Evolutionary conservation across 2,329 filamentous ascomycete species (phyloP).

Genomic region (Fusarium heterosporum): DNA sequence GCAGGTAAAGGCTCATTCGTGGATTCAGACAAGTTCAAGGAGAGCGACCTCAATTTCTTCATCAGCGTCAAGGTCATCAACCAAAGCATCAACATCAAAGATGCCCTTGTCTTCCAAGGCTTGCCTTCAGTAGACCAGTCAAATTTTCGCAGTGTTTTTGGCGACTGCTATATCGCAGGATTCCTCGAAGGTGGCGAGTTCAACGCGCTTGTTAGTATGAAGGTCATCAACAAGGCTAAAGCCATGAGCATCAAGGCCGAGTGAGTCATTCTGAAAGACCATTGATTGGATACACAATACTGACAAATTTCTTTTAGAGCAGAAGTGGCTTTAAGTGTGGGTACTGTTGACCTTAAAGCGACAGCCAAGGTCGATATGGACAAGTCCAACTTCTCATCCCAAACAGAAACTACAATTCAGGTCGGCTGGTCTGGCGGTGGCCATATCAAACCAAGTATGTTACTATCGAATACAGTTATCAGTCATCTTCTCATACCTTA

Average conservation of each 20-base stretch:
- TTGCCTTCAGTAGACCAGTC: too few species aligned
- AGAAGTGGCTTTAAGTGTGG: too few species aligned
- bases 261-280: too few species aligned
- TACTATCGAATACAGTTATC: too few species aligned
- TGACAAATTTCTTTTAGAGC: too few species aligned
- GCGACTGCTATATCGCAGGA: not conserved
- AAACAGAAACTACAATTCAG: not conserved
- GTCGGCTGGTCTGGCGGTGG: not conserved
- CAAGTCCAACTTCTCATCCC: not conserved
- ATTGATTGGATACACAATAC: too few species aligned
- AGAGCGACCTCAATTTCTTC: not conserved
- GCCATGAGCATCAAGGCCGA: not conserved
- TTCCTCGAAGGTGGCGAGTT: not conserved
- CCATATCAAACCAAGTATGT: not conserved
- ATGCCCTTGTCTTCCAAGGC: too few species aligned
- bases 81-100: not conserved
- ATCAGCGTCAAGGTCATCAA: not conserved
- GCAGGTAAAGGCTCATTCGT: not conserved
- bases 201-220: not conserved
- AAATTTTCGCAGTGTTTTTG: too few species aligned
- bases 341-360: too few species aligned
- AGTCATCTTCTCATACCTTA: too few species aligned
- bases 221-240: not conserved
- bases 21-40: not conserved
- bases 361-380: not conserved